Conservation (phyloP, 2,329 filamentous ascomycete species). For the Trichoderma sp. region DNA sequence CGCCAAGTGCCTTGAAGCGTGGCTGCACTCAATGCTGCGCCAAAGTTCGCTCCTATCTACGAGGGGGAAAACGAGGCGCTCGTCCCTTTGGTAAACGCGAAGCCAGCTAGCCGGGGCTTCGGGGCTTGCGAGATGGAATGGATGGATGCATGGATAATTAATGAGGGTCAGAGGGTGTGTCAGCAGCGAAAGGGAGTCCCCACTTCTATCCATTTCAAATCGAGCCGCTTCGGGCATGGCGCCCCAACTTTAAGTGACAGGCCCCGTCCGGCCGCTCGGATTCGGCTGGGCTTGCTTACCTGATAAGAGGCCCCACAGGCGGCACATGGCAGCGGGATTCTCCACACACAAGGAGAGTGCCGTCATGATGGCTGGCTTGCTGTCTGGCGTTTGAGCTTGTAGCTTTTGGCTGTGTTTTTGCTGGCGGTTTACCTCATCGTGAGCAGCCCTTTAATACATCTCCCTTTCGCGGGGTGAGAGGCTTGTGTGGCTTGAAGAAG, state of each 20-base stretch:
- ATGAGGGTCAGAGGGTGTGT: background rate
- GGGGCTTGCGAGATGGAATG: slow-evolving; percentile 1
- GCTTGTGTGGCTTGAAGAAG: too few relatives aligned
- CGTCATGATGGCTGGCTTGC: background rate
- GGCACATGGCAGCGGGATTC: slow-evolving; percentile 13
- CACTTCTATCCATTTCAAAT: slow-evolving; percentile 3
- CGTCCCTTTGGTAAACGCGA: too few relatives aligned
- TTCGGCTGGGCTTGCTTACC: background rate
- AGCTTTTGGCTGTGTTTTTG: too few relatives aligned
- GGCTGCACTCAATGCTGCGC: background rate
- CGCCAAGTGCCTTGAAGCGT: too few relatives aligned
- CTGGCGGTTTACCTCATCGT: too few relatives aligned
- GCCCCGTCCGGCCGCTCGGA: slow-evolving; percentile 1
- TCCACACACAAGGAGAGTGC: background rate
- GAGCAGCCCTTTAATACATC: background rate
- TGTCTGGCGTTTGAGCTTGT: too few relatives aligned
- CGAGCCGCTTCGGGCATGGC: slow-evolving; percentile 11
- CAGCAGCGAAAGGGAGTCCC: background rate
- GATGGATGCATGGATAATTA: background rate
- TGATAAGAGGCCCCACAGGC: background rate
- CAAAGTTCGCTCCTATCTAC: too few relatives aligned
- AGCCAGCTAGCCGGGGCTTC: slow-evolving; percentile 2
- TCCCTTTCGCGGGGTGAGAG: too few relatives aligned
- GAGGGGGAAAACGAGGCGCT: too few relatives aligned
- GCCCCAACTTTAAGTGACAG: background rate